Percentiles rank a stretch among this genome's conserved stretches.
Conservation (phyloP, 192 early-diverging fungal species). For the Helicostylum pulchrum region DNA sequence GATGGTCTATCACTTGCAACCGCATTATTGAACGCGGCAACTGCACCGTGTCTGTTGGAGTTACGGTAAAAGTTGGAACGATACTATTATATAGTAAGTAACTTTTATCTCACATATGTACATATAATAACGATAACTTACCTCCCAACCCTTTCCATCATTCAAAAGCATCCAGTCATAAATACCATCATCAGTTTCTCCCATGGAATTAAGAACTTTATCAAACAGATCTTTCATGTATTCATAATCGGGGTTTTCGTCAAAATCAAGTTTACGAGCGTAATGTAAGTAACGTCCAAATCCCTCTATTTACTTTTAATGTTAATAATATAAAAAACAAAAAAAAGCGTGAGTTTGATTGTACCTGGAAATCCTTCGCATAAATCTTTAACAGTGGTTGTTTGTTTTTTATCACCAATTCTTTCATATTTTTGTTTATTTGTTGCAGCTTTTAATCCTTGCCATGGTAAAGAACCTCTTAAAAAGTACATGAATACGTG, state of each 20-base stretch:
- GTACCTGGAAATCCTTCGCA: constrained; percentile 83
- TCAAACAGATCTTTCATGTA: constrained; percentile 83
- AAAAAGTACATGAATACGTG: constrained; percentile 99
- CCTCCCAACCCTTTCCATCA: constrained; percentile 54
- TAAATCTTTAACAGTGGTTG: constrained; percentile 81
- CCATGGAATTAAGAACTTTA: constrained; percentile 64
- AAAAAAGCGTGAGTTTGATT: neutral
- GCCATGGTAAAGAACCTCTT: constrained; percentile 92
- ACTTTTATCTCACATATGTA: too few species aligned
- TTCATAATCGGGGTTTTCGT: constrained; percentile 94
- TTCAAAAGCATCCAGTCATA: constrained; percentile 91
- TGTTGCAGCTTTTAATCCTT: constrained; percentile 93
- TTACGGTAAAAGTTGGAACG: constrained; percentile 10
- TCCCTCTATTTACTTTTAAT: constrained; percentile 55
- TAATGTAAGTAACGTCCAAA: constrained; percentile 87
- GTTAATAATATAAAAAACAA: neutral
- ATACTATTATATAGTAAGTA: neutral
- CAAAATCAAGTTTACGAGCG: constrained; percentile 87
- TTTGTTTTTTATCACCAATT: constrained; percentile 97
- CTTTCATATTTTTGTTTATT: constrained; percentile 99
- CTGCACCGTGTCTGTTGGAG: constrained; percentile 1
- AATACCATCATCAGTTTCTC: constrained; percentile 83
- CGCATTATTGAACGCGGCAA: constrained; percentile 14
- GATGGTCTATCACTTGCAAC: constrained; percentile 7
- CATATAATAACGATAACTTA: neutral